A percentile compares a stretch with the other conserved stretches of the same genome.
Evolutionary conservation across 257 asterid genomes (phyloP).

Genomic region (Apocynum venetum): DNA sequence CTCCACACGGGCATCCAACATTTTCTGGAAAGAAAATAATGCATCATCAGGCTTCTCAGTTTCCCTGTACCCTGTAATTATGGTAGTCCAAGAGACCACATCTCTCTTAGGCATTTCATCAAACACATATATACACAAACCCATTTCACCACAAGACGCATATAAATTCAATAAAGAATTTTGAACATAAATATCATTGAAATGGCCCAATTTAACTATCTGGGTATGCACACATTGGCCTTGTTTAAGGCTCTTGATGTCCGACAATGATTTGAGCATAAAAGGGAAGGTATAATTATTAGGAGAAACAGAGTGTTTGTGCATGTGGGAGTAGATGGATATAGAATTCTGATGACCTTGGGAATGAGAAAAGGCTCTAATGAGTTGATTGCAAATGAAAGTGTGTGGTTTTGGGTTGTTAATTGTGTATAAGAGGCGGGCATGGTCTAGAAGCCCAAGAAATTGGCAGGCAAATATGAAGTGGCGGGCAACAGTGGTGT

Average conservation of each 20-base stretch:
- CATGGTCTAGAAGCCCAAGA: slow-evolving; percentile 44
- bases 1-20: slow-evolving; percentile 49
- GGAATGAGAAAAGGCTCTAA: slow-evolving; percentile 58
- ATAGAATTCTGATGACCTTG: slow-evolving; percentile 28
- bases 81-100: slow-evolving; percentile 74
- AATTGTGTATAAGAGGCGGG: slow-evolving; percentile 54
- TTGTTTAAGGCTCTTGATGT: slow-evolving; percentile 29
- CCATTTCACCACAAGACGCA: slow-evolving; percentile 44
- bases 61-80: slow-evolving; percentile 56
- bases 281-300: slow-evolving; percentile 61
- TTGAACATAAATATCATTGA: slow-evolving; percentile 52
- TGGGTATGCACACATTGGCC: slow-evolving; percentile 54
- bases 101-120: slow-evolving; percentile 74
- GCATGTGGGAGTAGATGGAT: slow-evolving; percentile 48
- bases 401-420: slow-evolving; percentile 37
- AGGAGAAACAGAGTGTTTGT: slow-evolving; percentile 20
- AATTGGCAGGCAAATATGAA: slow-evolving; percentile 51
- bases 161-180: slow-evolving; percentile 59
- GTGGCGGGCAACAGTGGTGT: slow-evolving; percentile 46
- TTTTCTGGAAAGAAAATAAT: slow-evolving; percentile 43
- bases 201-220: slow-evolving; percentile 37
- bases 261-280: slow-evolving; percentile 56
- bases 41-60: slow-evolving; percentile 48
- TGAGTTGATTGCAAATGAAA: slow-evolving; percentile 60
- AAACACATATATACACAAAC: slow-evolving; percentile 44